Conservation (phyloP, 495 filamentous ascomycete genomes). For the Trypethelium eluteriae region DNA sequence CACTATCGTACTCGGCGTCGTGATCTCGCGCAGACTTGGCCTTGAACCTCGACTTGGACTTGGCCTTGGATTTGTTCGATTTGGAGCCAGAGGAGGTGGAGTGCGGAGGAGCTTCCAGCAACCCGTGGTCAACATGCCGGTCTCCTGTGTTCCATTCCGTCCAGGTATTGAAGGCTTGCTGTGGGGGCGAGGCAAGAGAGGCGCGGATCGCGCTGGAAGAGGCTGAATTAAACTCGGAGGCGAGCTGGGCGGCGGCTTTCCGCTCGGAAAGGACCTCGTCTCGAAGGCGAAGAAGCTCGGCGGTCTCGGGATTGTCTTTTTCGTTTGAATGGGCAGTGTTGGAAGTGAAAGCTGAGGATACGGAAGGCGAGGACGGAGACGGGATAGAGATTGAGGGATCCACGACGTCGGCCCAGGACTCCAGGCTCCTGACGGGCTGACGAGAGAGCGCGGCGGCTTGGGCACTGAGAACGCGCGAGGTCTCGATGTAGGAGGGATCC, state of each 20-base stretch:
- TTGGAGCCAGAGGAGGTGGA: not conserved
- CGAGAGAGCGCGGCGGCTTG: not conserved
- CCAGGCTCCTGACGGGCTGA: not conserved
- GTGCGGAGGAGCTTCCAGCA: not conserved
- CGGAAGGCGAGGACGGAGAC: not conserved
- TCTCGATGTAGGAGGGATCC: not conserved
- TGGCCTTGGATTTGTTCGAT: not conserved
- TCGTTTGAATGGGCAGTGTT: not conserved
- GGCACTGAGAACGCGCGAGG: not conserved
- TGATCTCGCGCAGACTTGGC: too few relatives aligned
- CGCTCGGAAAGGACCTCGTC: not conserved
- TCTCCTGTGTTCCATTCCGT: not conserved
- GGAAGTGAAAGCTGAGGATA: not conserved
- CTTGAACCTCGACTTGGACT: not conserved
- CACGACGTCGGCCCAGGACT: not conserved
- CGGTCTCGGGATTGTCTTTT: not conserved
- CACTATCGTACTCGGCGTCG: too few relatives aligned
- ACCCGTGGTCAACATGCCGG: not conserved
- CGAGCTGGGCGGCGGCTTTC: not conserved
- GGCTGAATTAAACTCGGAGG: not conserved
- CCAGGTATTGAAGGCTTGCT: not conserved
- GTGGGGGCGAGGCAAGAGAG: not conserved
- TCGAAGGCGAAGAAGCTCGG: not conserved
- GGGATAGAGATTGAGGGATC: not conserved
- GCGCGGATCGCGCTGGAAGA: not conserved